A percentile compares a stretch with the other conserved stretches of the same genome.
These are phyloP conservation scores for Podosphaera aphanis DNA, from an alignment of 2,329 filamentous ascomycete species.

Conservation along the genomic window DNA sequence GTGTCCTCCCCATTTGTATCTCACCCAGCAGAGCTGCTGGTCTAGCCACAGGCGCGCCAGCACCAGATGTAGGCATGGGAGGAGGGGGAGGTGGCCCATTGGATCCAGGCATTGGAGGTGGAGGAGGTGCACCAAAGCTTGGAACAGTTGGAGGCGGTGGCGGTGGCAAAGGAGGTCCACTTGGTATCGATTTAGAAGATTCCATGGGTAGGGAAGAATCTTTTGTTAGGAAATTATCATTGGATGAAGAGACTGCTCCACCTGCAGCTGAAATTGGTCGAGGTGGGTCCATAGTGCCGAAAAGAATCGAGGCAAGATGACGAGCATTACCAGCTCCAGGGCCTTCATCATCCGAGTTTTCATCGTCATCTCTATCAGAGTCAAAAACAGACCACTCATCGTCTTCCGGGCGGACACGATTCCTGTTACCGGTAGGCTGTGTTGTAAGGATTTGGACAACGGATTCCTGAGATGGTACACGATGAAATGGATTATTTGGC, in stretches of 20 bases:
- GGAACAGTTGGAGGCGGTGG: constrained; percentile 13
- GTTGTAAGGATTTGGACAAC: constrained; percentile 20
- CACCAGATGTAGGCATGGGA: constrained; percentile 8
- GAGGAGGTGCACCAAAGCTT: constrained; percentile 13
- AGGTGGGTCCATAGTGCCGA: constrained; percentile 89
- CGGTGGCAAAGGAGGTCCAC: constrained; percentile 13
- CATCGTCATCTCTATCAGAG: constrained; percentile 52
- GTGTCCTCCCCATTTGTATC: constrained; percentile 54
- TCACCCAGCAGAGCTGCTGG: constrained; percentile 50
- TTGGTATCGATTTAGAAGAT: constrained; percentile 11
- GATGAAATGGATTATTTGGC: constrained; percentile 89
- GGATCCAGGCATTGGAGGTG: too few relatives aligned
- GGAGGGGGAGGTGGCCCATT: constrained; percentile 21
- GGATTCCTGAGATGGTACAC: constrained; percentile 40
- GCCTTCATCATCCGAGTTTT: too few relatives aligned
- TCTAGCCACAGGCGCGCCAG: constrained; percentile 20
- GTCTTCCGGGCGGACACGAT: constrained; percentile 34
- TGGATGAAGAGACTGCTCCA: constrained; percentile 27
- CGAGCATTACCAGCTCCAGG: constrained; percentile 67
- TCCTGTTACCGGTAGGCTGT: constrained; percentile 21
- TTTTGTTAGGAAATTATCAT: constrained; percentile 17
- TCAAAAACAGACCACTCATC: constrained; percentile 70
- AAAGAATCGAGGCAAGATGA: constrained; percentile 79
- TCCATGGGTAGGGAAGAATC: not conserved
- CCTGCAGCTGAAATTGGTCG: constrained; percentile 67